Evolutionary conservation across 139 green algal genomes (phyloP), one percentile per base, ranked within the genome.

Genomic region (Spirogloea muscicola): DNA sequence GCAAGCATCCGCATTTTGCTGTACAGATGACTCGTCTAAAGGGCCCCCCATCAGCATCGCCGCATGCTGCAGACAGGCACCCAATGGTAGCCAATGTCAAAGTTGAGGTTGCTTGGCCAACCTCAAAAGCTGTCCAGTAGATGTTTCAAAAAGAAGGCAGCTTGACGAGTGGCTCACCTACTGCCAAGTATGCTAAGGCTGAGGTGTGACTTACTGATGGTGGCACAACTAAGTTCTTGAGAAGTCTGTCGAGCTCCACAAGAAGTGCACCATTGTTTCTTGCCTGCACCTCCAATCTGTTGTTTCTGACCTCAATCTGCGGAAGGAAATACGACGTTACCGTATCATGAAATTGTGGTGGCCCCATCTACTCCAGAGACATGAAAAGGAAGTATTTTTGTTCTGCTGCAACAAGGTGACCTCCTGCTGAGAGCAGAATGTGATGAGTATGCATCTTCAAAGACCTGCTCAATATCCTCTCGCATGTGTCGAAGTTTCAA

Each of bases 401-500:
- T n/a, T n/a, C n/a, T n/a, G n/a, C n/a, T n/a, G n/a, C n/a, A n/a
- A n/a, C n/a, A n/a, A n/a, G n/a, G n/a, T 13, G 44, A 13, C 44
- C 13, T 13, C 27, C 3, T 21, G 21, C 16, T 27, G 16, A 31
- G 27, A 25, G 3, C n/a, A 3, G 25, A n/a, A 5, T 57, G 27
- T 25, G 49, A 27, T 27, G 49, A 27, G 16, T 60, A 27, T 60
- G 31, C 27, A 37, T 60, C 27, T 60, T 2, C 34, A 72, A 46
- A 18, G 48, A 79, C 72, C 65, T 51, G 36, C 10, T 77, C 76
- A 48, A 83, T 84, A 5, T 83, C 76, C n/a, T 71, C 27, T 0
- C 75, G 27, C 76, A 83, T 83, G 75, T 83, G 76, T 13, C 25
- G 74, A 0, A 83, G 75, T 41, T 83, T 83, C 18, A 79, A n/a